Percentiles rank a stretch among this genome's conserved stretches.
Evolutionary conservation across 2,329 filamentous ascomycete genomes (phyloP).

Genomic region (Trichoderma guizhouense): DNA sequence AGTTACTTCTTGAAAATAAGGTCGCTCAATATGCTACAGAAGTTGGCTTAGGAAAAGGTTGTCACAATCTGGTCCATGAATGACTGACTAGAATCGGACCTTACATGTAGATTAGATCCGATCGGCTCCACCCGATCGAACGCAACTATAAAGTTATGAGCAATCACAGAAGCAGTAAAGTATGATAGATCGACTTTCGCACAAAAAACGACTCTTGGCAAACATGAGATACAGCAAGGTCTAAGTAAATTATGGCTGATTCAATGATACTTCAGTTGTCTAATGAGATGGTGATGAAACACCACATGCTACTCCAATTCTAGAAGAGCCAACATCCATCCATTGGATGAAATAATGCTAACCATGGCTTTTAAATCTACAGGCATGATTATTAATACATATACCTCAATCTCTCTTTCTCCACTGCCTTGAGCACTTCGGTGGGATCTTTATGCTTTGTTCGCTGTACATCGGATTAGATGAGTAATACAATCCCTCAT

Average conservation of each 20-base stretch:
- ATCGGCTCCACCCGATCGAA: not conserved
- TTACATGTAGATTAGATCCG: not conserved
- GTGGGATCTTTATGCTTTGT: too few species aligned
- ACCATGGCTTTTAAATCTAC: not conserved
- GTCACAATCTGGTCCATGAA: not conserved
- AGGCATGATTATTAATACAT: not conserved
- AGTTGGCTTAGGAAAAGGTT: not conserved
- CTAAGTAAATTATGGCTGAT: not conserved
- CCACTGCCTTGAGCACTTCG: too few species aligned
- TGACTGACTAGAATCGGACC: not conserved
- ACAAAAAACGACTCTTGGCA: not conserved
- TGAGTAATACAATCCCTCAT: too few species aligned
- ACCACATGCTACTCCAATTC: not conserved
- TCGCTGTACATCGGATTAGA: too few species aligned
- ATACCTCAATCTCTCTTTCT: too few species aligned
- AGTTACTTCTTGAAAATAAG: not conserved
- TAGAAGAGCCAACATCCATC: not conserved
- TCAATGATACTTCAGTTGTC: accelerated
- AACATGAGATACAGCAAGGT: not conserved
- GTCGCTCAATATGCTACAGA: not conserved
- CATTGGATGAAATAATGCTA: not conserved
- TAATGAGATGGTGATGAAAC: not conserved
- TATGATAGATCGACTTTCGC: not conserved
- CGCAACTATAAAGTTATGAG: not conserved
- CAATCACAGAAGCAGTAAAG: not conserved